Conservation (phyloP, 108 stramenopile genomes). For the Nitzschia sp. region DNA sequence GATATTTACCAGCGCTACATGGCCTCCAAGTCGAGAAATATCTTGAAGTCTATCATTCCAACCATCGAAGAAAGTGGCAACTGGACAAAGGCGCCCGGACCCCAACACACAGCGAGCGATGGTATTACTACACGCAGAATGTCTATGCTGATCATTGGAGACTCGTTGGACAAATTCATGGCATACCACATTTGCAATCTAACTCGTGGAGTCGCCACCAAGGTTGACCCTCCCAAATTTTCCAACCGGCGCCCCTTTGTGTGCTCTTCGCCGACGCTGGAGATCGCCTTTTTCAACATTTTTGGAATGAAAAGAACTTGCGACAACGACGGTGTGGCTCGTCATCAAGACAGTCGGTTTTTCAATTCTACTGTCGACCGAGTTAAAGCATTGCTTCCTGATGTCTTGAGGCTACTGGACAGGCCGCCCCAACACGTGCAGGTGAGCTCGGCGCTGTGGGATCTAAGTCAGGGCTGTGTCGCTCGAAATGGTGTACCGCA, state of each 20-base stretch:
- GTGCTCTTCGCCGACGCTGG: not conserved
- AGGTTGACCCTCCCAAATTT: not conserved
- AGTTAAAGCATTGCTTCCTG: not conserved
- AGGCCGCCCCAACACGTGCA: not conserved
- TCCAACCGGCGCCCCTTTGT: not conserved
- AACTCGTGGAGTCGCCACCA: not conserved
- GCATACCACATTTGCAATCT: not conserved
- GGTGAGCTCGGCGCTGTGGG: not conserved
- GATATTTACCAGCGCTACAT: slow-evolving; percentile 1
- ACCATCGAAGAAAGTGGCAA: not conserved
- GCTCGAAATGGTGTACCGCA: not conserved
- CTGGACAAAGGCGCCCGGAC: too few relatives aligned
- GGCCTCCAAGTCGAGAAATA: not conserved
- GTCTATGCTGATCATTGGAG: not conserved
- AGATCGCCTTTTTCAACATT: not conserved
- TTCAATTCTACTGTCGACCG: slow-evolving; percentile 4
- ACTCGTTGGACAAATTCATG: not conserved
- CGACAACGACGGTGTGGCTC: not conserved
- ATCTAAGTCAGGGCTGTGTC: slow-evolving; percentile 1
- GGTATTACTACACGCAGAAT: not conserved
- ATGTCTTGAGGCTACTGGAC: not conserved
- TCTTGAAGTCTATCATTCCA: not conserved
- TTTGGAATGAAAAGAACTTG: not conserved
- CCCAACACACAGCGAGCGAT: too few relatives aligned
- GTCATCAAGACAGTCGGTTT: not conserved